Evolutionary conservation across 768 basidiomycete genomes (phyloP).

Genomic region (Lactarius trivialis): DNA sequence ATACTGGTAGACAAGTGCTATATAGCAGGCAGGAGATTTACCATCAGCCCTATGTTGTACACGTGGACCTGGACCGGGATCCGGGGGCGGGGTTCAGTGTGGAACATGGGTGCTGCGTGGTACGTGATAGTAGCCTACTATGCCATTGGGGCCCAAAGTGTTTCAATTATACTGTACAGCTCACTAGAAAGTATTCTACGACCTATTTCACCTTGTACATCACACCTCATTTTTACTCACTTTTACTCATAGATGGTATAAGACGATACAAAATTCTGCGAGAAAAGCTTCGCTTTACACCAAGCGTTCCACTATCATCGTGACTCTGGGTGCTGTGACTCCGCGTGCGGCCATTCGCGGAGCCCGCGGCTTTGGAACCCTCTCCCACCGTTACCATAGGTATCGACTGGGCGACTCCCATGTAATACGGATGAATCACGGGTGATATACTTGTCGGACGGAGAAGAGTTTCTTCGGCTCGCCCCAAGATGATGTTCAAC

Average conservation of each 20-base stretch:
- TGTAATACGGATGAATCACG: background rate
- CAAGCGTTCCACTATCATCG: background rate
- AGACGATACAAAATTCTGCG: background rate
- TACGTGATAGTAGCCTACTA: too few relatives aligned
- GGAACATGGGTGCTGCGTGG: too few relatives aligned
- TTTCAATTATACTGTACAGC: background rate
- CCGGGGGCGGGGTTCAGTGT: too few relatives aligned
- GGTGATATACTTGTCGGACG: background rate
- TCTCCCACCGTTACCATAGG: background rate
- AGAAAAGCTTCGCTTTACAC: background rate
- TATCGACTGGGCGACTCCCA: background rate
- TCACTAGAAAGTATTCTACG: background rate
- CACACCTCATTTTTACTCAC: too few relatives aligned
- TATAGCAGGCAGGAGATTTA: too few relatives aligned
- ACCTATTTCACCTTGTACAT: background rate
- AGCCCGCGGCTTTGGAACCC: background rate
- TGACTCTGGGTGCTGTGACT: background rate
- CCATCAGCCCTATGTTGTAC: too few relatives aligned
- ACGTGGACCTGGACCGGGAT: too few relatives aligned
- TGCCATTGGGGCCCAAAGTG: too few relatives aligned
- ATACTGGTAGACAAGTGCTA: too few relatives aligned
- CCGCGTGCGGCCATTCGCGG: background rate
- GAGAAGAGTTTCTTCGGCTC: background rate
- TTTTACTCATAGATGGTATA: too few relatives aligned
- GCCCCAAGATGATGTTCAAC: background rate